Percentiles rank a stretch among this genome's conserved stretches.
Conservation (phyloP, 2,329 filamentous ascomycete species). For the Thermothelomyces thermophilus region DNA sequence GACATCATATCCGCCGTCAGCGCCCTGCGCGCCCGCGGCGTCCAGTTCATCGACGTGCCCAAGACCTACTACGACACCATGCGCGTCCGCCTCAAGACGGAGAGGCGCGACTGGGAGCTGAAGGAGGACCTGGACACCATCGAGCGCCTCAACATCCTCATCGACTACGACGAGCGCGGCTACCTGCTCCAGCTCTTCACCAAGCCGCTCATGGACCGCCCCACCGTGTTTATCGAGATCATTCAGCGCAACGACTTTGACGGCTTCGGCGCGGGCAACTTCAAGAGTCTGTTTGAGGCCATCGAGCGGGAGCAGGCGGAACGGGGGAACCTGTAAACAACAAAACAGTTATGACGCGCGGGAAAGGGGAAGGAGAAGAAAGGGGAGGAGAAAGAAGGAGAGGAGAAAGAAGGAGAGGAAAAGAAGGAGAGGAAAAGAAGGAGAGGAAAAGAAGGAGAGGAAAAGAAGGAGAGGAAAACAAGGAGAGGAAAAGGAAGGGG, state of each 20-base stretch:
- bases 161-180: slow-evolving; percentile 90
- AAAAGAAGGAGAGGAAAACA: too few relatives aligned
- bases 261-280: slow-evolving; percentile 91
- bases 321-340: slow-evolving; percentile 71
- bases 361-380: too few relatives aligned
- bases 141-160: slow-evolving; percentile 74
- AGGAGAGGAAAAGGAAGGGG: too few relatives aligned
- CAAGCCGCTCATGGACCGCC: slow-evolving; percentile 87
- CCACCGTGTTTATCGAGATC: slow-evolving; percentile 94
- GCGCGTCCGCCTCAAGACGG: slow-evolving; percentile 62
- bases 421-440: too few relatives aligned
- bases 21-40: slow-evolving; percentile 74
- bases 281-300: slow-evolving; percentile 90
- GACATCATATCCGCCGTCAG: slow-evolving; percentile 74
- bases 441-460: too few relatives aligned
- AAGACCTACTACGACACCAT: slow-evolving; percentile 79
- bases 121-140: slow-evolving; percentile 75
- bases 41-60: slow-evolving; percentile 89
- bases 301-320: slow-evolving; percentile 88
- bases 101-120: slow-evolving; percentile 55
- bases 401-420: too few relatives aligned
- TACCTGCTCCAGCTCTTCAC: slow-evolving; percentile 75
- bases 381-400: too few relatives aligned
- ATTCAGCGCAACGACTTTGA: slow-evolving; percentile 88
- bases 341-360: not conserved